Conservation (phyloP, 345 rosid genomes). For the Laguncularia racemosa region DNA sequence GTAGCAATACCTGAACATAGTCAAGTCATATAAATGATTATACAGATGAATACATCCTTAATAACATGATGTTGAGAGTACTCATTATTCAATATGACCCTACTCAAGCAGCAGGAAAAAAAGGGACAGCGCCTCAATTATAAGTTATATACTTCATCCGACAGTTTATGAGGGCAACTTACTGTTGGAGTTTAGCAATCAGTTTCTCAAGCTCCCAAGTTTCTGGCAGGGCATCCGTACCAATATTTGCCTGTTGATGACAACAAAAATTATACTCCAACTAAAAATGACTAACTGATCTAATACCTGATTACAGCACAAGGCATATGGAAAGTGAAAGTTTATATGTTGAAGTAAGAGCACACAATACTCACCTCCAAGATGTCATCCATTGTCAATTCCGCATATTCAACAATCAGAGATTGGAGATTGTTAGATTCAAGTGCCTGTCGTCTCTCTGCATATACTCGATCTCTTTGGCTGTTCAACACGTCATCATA, state of each 20-base stretch:
- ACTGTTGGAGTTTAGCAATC: slow-evolving; percentile 89
- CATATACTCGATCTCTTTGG: slow-evolving; percentile 93
- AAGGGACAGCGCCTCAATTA: too few relatives aligned
- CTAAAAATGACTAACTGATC: neutral
- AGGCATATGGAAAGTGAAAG: too few relatives aligned
- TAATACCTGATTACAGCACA: neutral
- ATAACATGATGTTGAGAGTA: too few relatives aligned
- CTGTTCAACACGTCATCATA: slow-evolving; percentile 94
- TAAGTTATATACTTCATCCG: neutral
- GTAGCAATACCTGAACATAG: slow-evolving; percentile 71
- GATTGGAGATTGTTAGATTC: slow-evolving; percentile 75
- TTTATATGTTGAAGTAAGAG: too few relatives aligned
- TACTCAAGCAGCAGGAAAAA: too few relatives aligned
- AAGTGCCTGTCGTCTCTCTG: slow-evolving; percentile 95
- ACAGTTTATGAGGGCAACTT: slow-evolving; percentile 13
- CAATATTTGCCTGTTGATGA: slow-evolving; percentile 69
- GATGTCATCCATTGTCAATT: slow-evolving; percentile 94
- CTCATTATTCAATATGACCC: neutral
- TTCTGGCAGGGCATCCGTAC: slow-evolving; percentile 59
- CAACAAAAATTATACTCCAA: neutral
- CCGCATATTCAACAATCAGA: slow-evolving; percentile 91
- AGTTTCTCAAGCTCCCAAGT: slow-evolving; percentile 92
- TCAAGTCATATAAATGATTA: neutral
- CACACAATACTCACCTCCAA: slow-evolving; percentile 48
- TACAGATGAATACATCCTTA: too few relatives aligned